phyloP scores from a whole-genome alignment of 75 land plant genomes.

The Ceratopteris richardii region DNA sequence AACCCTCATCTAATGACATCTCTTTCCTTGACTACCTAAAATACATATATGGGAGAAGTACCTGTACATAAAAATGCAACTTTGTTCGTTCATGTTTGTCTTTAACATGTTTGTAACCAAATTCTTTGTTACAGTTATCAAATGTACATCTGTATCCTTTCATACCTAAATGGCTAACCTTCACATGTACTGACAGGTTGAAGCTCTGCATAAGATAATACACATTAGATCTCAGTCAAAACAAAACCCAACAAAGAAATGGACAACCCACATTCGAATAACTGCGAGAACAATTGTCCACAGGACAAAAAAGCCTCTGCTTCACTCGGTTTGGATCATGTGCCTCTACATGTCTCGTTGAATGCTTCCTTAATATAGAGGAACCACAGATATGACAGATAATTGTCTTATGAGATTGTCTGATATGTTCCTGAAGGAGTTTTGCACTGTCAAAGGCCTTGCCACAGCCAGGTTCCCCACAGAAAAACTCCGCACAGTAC shows the following conservation, averaged over 20 bases:
- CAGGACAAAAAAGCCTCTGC: conserved; percentile 40
- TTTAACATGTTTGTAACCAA: conserved; percentile 60
- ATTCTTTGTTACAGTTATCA: conserved; percentile 48
- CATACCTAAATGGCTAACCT: conserved; percentile 44
- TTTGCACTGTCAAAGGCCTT: conserved; percentile 37
- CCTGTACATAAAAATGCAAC: conserved; percentile 28
- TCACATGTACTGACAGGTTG: conserved; percentile 60
- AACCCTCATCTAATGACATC: too few species aligned
- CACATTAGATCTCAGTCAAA: too few species aligned
- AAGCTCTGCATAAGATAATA: conserved; percentile 47
- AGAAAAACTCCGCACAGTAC: conserved; percentile 31
- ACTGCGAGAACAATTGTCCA: conserved; percentile 36
- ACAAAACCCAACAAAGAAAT: neutral
- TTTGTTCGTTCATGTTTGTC: conserved; percentile 69
- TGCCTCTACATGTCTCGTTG: conserved; percentile 37
- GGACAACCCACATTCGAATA: conserved; percentile 44
- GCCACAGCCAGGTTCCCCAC: conserved; percentile 58
- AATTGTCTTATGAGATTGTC: conserved; percentile 32
- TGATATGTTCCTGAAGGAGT: conserved; percentile 41
- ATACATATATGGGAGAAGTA: conserved; percentile 23
- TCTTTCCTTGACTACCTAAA: too few species aligned
- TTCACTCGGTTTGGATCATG: conserved; percentile 24
- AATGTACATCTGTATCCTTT: conserved; percentile 44
- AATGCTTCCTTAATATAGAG: conserved; percentile 50
- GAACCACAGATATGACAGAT: conserved; percentile 61